Evolutionary conservation across 208 protist species (phyloP), one percentile per base, ranked within the genome.

Genomic region (Crithidia acanthocephali): DNA sequence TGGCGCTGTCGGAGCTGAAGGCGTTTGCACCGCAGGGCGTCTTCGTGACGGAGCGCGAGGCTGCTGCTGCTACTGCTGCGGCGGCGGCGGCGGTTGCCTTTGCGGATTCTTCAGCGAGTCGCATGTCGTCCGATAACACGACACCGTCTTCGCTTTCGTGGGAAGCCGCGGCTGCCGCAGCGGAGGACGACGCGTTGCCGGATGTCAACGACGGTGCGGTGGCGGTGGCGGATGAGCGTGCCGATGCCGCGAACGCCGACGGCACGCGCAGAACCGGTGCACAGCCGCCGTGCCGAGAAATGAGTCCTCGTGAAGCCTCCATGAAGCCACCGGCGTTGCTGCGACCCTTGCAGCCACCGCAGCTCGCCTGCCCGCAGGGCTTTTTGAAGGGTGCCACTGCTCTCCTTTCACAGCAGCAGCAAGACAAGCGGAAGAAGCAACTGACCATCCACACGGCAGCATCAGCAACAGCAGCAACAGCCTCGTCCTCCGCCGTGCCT

Each of bases 11-110:
- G n/a, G 80, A 84, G 66, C 62, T 88, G 50, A 79, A 79, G 52
- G 74, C 83, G 15, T 85, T 81, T 44, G 79, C 79, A 45, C 83
- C 83, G n/a, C 80, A 88, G 35, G 79, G 80, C 2, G 50, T 85
- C 27, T 79, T 88, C 42, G 51, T 77, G 20, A 35, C 27, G 5
- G 47, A 66, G 22, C 30, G 28, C 44, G 61, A 23, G 1, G 47
- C 30, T 47, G n/a, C 61, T 11, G 44, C 59, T 2, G n/a, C 47
- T 22, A 47, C 28, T 7, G 47, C 28, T 33, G 57, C 33, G 44
- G 16, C 44, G 44, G 16, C 44, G 9, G 16, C 44, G 18, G 18
- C 13, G 44, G 6, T 5, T 40, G 35, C 11, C 35, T 40, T 11
- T 11, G 35, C 8, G 8, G 35, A 5, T 13, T 40, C 35, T 40